Base-by-base conservation (phyloP, 2,329 filamentous ascomycete species). In the Diaporthe humulicola region DNA sequence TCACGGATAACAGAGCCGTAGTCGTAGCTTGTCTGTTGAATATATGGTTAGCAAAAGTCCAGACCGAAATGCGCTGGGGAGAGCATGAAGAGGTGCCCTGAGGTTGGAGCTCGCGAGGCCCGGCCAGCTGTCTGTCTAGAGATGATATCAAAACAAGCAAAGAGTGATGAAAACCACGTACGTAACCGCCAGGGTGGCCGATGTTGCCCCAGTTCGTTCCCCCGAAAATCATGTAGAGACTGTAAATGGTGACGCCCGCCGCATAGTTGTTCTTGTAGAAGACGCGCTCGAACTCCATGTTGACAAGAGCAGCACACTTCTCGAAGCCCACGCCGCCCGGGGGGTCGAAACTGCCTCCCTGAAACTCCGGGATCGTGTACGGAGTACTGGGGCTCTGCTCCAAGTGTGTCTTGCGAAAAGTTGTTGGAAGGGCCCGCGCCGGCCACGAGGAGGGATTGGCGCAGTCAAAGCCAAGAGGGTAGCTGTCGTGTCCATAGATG, bases 131-230 rank as follows among this genome's bases (percentile, higher is more conserved):
- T 10, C 33, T 15, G 3, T n/a, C 19, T 33, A 7, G 36, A 36
- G 60, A 33, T 5, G 33, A 2, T 15, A 33, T 4, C 25, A 42
- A 36, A 30, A 28, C 28, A 48, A 64, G 38, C 40, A 3, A 30
- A 30, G 2, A 1, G 9, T 15, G 25, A 15, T 66, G 28, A 12
- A 33, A 33, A 15, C 17, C 25, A 66, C 60, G 28, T 66, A 66
- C 60, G 12, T 92, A 92, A 2, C 89, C 91, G 15, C 91, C 92
- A 10, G 92, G 88, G 77, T 95, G 91, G 0, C 94, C 93, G 5
- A 95, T 83, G 76, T 95, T 96, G 0, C 94, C 94, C 94, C 94
- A 96, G 81, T 96, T 97, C 0, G 94, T 96, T 6, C 94, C 94
- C 19, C 94, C 50, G 36, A 38, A 64, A 1, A 75, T 33, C 94